phyloP scores from a whole-genome alignment of 768 basidiomycete genomes.

The Lactifluus subvellereus region DNA sequence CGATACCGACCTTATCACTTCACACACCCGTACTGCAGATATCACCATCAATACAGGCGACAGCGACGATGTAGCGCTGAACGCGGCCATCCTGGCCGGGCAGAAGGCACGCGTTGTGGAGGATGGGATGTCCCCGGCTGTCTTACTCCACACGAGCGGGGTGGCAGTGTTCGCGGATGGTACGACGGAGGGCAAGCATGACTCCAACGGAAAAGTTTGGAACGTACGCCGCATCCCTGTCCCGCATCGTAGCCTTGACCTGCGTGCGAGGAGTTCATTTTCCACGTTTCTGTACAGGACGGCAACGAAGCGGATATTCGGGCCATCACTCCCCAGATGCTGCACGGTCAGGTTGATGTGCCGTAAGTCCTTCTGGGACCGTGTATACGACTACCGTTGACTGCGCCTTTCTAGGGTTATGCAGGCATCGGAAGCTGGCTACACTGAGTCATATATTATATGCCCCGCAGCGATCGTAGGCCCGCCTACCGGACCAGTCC shows the following conservation, averaged over 20 bases:
- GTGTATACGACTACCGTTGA: neutral
- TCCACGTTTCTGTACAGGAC: neutral
- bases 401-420: neutral
- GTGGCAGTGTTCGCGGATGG: conserved; percentile 6
- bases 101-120: conserved; percentile 8
- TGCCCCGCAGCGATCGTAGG: conserved; percentile 15
- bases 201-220: conserved; percentile 9
- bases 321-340: conserved; percentile 8
- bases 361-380: neutral
- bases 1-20: conserved; percentile 3
- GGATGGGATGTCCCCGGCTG: neutral
- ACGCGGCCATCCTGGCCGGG: conserved; percentile 10
- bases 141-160: conserved; percentile 17
- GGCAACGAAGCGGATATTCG: conserved; percentile 16
- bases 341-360: conserved; percentile 9
- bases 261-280: neutral
- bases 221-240: conserved; percentile 1
- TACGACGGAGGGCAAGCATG: conserved; percentile 10
- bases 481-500: neutral
- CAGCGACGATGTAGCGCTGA: conserved; percentile 7
- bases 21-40: conserved; percentile 2
- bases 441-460: conserved; percentile 12
- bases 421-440: conserved; percentile 4
- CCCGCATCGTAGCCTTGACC: no score
- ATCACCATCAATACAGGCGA: conserved; percentile 10